Conservation (phyloP, 768 basidiomycete genomes). For the Tricholomella constricta region DNA sequence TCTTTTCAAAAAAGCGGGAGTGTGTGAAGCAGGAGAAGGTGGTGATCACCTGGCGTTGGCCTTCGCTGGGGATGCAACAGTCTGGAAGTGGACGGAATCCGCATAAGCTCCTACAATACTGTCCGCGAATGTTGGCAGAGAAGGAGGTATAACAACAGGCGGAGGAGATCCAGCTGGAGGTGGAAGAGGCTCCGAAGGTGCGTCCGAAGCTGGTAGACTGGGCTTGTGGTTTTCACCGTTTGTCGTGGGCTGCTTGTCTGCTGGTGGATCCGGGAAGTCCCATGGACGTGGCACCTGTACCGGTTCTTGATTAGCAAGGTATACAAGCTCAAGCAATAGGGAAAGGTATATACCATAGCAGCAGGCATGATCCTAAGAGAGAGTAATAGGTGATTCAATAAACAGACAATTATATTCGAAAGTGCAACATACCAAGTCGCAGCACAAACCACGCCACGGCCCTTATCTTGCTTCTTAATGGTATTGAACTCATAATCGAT, state of each 20-base stretch:
- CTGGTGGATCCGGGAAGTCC: conserved; percentile 62
- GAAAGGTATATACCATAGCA: conserved; percentile 49
- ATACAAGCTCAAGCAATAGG: too few relatives aligned
- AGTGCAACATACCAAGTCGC: conserved; percentile 78
- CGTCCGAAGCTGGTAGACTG: not conserved
- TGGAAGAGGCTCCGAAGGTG: not conserved
- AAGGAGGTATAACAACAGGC: not conserved
- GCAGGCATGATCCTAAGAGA: conserved; percentile 72
- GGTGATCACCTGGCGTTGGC: not conserved
- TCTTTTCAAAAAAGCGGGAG: not conserved
- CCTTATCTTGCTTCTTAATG: conserved; percentile 65
- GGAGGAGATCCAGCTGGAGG: not conserved
- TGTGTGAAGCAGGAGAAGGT: not conserved
- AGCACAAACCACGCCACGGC: conserved; percentile 82
- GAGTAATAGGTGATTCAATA: not conserved
- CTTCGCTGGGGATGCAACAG: not conserved
- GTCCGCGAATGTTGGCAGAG: conserved; percentile 8
- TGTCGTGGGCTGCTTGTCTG: conserved; percentile 12
- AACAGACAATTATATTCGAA: not conserved
- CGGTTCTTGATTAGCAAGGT: too few relatives aligned
- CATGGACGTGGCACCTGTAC: conserved; percentile 74
- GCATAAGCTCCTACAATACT: conserved; percentile 12
- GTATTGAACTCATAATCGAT: conserved; percentile 72
- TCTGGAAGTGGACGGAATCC: conserved; percentile 16
- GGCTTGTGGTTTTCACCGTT: conserved; percentile 4